Evolutionary conservation across 306 rosid species (phyloP), one percentile per base, ranked within the genome.

Genomic region (Trifolium subterraneum): DNA sequence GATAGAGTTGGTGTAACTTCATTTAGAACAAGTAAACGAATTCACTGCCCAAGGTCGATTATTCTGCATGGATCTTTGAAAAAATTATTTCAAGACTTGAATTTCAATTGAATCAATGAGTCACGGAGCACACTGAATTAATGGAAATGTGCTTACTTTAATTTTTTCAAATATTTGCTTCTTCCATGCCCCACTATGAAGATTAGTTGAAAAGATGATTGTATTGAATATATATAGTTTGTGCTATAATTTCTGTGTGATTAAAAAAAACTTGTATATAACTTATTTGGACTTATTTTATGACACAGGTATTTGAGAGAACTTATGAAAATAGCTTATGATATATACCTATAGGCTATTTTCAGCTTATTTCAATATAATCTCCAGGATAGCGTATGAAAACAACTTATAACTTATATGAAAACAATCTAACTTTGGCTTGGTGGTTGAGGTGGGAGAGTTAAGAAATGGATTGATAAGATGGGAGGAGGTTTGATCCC

Each of bases 41-140:
- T 27, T 15, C 36, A 29, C 12, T 44, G 35, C 25, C 25, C 15
- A 27, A 7, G 14, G 20, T 44, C 58, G 42, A 42, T 22, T 71
- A 38, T 60, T 59, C 45, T 73, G 31, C 60, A 60, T 42, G 47
- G 20, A 27, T 60, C 68, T 25, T 23, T 44, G 59, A 25, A 25
- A 59, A 42, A 0, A 39, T 13, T 41, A 6, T 59, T 41, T 42
- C 14, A 8, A 58, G 18, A 68, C 45, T 25, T 9, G 18, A 6
- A 13, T 25, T 27, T 59, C 19, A 59, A 60, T 31, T 29, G 12
- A 60, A 22, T 20, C 63, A 63, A 20, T 63, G 51, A 63, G 23
- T 35, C 42, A 12, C 15, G 14, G 14, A 23, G 36, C 47, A 18
- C n/a, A 55, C 27, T 55, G 42, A 71, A 55, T 54, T 13, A 15